Conservation (phyloP, 148 eudicot species). For the Rheum nobile region DNA sequence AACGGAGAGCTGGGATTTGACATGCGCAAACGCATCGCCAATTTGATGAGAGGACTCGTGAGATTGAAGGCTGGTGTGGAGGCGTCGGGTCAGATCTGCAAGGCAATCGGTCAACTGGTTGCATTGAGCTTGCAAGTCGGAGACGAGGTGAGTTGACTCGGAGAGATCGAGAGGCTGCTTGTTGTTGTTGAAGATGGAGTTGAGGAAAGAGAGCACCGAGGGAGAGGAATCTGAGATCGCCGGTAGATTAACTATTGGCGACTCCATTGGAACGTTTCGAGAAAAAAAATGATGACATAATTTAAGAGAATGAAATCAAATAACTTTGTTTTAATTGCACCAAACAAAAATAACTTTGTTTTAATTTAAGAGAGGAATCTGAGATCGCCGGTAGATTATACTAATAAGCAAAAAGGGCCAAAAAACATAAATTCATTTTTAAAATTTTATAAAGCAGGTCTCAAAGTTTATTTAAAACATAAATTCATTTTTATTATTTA, state of each 20-base stretch:
- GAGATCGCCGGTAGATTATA: too few relatives aligned
- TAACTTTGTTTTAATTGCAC: neutral
- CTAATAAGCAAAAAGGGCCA: too few relatives aligned
- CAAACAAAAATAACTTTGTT: too few relatives aligned
- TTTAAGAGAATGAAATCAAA: neutral
- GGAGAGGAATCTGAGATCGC: slow-evolving; percentile 40
- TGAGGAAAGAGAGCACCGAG: slow-evolving; percentile 37
- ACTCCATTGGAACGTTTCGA: slow-evolving; percentile 9
- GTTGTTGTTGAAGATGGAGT: slow-evolving; percentile 30
- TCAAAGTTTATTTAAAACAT: too few relatives aligned
- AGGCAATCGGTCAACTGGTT: slow-evolving; percentile 34
- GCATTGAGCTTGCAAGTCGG: slow-evolving; percentile 48
- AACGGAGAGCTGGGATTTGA: slow-evolving; percentile 18
- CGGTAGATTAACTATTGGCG: slow-evolving; percentile 27
- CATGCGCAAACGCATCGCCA: slow-evolving; percentile 16
- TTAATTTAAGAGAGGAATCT: too few relatives aligned
- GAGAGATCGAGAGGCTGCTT: slow-evolving; percentile 29
- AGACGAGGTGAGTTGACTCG: slow-evolving; percentile 30
- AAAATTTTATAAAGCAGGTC: too few relatives aligned
- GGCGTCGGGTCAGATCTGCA: slow-evolving; percentile 32
- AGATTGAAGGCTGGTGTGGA: slow-evolving; percentile 26
- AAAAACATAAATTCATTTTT: too few relatives aligned
- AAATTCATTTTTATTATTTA: too few relatives aligned
- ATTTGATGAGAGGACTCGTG: slow-evolving; percentile 46
- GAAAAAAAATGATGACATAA: neutral